A percentile compares a stretch with the other conserved stretches of the same genome.
Evolutionary conservation across 345 rosid species (phyloP).

Genomic region (Eucalyptus melliodora): DNA sequence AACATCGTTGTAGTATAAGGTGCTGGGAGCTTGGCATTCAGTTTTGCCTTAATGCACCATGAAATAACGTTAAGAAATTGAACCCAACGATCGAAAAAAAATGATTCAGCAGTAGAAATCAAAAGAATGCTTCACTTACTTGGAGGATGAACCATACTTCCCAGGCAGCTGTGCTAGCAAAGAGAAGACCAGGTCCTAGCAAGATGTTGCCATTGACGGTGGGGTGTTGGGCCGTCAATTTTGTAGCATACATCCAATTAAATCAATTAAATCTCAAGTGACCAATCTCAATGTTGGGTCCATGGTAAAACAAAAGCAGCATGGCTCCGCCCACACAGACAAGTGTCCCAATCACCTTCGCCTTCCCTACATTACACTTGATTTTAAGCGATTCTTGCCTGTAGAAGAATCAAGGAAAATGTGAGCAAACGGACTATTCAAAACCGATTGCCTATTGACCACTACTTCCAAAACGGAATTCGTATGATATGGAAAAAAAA

Average conservation of each 20-base stretch:
- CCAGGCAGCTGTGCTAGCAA: conserved; percentile 45
- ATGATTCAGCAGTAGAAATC: neutral
- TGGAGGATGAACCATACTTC: conserved; percentile 67
- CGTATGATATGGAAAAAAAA: neutral
- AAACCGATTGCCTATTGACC: too few relatives aligned
- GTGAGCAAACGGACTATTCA: neutral
- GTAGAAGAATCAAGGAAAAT: neutral
- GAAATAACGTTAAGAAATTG: neutral
- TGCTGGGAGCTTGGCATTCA: conserved; percentile 47
- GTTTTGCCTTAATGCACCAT: conserved; percentile 21
- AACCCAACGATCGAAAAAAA: too few relatives aligned
- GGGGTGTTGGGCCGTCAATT: neutral
- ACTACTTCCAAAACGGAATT: neutral
- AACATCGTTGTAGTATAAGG: conserved; percentile 65
- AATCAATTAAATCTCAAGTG: conserved; percentile 46
- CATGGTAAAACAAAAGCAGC: conserved; percentile 78
- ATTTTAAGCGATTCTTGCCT: neutral
- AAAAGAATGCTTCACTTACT: conserved; percentile 4
- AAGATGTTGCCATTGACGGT: conserved; percentile 22
- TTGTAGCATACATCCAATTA: conserved; percentile 27
- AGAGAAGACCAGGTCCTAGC: conserved; percentile 46
- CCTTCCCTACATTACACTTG: neutral
- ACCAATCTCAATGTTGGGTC: conserved; percentile 36
- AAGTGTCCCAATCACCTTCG: conserved; percentile 58
- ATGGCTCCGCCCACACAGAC: conserved; percentile 79